Evolutionary conservation across 2,329 filamentous ascomycete species (phyloP).

Genomic region (Penicillium glabrum): DNA sequence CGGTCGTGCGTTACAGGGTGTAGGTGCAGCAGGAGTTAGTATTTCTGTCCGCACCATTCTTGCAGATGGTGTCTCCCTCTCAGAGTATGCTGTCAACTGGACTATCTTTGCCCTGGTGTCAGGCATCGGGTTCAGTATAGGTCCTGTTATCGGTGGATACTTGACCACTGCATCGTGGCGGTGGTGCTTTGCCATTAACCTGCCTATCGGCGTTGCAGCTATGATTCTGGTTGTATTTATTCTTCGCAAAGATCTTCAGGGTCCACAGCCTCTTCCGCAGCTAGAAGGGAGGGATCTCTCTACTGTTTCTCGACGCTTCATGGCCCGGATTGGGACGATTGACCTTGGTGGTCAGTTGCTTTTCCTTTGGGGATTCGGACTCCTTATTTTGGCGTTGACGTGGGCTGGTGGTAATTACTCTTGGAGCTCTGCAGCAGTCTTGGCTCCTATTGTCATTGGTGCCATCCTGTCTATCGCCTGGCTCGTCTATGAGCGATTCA

Average conservation of each 20-base stretch:
- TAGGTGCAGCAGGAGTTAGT: slow-evolving; percentile 61
- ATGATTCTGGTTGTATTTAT: slow-evolving; percentile 7
- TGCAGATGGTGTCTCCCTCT: slow-evolving; percentile 62
- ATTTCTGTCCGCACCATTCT: slow-evolving; percentile 64
- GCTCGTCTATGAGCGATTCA: slow-evolving; percentile 55
- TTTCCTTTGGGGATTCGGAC: slow-evolving; percentile 56
- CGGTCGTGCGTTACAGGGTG: slow-evolving; percentile 63
- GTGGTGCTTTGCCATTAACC: slow-evolving; percentile 19
- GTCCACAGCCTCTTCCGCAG: slow-evolving; percentile 2
- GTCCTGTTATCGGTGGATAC: slow-evolving; percentile 19
- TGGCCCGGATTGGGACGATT: slow-evolving; percentile 5
- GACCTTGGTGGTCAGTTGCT: slow-evolving; percentile 58
- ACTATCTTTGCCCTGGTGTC: slow-evolving; percentile 61
- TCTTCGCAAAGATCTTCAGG: slow-evolving; percentile 8
- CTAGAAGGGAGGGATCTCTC: slow-evolving; percentile 2
- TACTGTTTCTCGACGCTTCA: not conserved
- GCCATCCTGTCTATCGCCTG: slow-evolving; percentile 43
- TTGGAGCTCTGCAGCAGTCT: slow-evolving; percentile 52
- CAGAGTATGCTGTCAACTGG: slow-evolving; percentile 63
- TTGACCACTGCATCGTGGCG: slow-evolving; percentile 15
- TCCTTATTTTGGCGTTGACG: slow-evolving; percentile 56
- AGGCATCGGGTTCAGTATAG: slow-evolving; percentile 51
- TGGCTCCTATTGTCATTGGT: slow-evolving; percentile 52
- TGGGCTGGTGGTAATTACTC: slow-evolving; percentile 57
- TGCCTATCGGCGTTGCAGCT: slow-evolving; percentile 6